These are phyloP conservation scores for Pseudohalonectria lignicola DNA, from an alignment of 2,329 filamentous ascomycete species.

Conservation along the genomic window DNA sequence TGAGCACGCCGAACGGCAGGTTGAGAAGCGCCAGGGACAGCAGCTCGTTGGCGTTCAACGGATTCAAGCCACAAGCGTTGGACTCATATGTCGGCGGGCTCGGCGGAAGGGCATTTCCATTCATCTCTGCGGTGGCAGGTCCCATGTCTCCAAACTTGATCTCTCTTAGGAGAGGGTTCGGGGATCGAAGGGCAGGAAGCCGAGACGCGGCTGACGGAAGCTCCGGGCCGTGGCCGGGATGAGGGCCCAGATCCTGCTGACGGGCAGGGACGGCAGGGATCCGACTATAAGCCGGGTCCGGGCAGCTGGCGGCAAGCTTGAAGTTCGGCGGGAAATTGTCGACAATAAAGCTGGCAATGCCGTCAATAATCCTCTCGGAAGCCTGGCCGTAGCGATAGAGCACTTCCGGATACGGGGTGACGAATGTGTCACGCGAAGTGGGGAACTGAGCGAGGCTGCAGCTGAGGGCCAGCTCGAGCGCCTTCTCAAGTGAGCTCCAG, in stretches of 20 bases:
- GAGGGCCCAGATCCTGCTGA: not conserved
- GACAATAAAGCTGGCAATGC: slow-evolving; percentile 37
- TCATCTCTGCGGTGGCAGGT: slow-evolving; percentile 8
- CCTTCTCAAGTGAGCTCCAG: slow-evolving; percentile 10
- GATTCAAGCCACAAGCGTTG: no score
- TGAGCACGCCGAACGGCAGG: slow-evolving; percentile 56
- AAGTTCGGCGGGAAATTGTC: slow-evolving; percentile 50
- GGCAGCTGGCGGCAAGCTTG: slow-evolving; percentile 37
- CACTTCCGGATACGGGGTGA: slow-evolving; percentile 10
- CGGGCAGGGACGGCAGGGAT: slow-evolving; percentile 18
- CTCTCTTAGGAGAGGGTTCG: slow-evolving; percentile 9
- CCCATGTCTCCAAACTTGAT: slow-evolving; percentile 65
- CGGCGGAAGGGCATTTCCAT: not conserved
- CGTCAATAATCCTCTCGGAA: slow-evolving; percentile 40
- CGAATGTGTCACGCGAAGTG: slow-evolving; percentile 13
- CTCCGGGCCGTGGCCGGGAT: no score
- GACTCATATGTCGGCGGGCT: not conserved
- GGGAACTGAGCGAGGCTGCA: slow-evolving; percentile 15
- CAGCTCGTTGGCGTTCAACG: slow-evolving; percentile 29
- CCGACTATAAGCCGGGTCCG: slow-evolving; percentile 26
- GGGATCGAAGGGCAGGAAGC: not conserved
- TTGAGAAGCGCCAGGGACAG: slow-evolving; percentile 61
- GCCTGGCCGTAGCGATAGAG: slow-evolving; percentile 42
- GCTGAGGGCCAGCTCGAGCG: slow-evolving; percentile 8
- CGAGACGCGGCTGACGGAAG: not conserved